Base-by-base conservation (phyloP, 2,329 filamentous ascomycete genomes). In the Claviceps citrina region DNA sequence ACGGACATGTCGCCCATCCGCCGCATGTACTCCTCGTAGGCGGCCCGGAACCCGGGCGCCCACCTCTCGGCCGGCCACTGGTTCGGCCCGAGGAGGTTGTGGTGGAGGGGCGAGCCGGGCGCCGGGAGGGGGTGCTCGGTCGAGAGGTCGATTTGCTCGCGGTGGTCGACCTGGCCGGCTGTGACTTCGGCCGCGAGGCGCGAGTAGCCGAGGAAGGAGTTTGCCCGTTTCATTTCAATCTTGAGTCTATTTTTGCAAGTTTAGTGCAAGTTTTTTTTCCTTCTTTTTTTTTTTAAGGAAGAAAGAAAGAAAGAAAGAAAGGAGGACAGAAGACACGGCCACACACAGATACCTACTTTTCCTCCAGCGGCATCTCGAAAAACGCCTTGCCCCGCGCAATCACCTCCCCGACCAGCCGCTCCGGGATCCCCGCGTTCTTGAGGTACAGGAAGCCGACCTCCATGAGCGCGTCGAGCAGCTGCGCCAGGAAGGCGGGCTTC, bases 381-480 rank as follows among this genome's bases (percentile, higher is more conserved):
- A 93, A 91, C 0, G 62, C 66, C 40, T 73, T 74, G 33, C 81
- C 83, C 51, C 85, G 70, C 2, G 61, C 52, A 39, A 84, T 76
- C 20, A 89, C 82, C 45, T 70, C 60, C 19, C 71, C 53, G 49
- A 82, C 76, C 39, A 89, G 61, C 30, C 71, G 64, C 13, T 78
- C 70, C 5, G 79, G 66, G 38, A 89, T 76, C 18, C 80, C 81
- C 2, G 83, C 78, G 53, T 93, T 86, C 54, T 78, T 80, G 45
- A 93, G 71, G 53, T 93, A 93, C 18, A 93, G 59, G 53, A 93
- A 93, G 2, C 85, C 85, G n/a, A 93, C 82, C 55, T 89, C 81
- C 51, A 93, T 73, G 25, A 93, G 63, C 0, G 84, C 83, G 58
- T 81, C 67, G 13, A 81, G 79, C 25, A 93, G 68, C 40, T 83